Percentiles rank a stretch among this genome's conserved stretches.
phyloP scores from a whole-genome alignment of 495 filamentous ascomycete species.

The Tuber aestivum region DNA sequence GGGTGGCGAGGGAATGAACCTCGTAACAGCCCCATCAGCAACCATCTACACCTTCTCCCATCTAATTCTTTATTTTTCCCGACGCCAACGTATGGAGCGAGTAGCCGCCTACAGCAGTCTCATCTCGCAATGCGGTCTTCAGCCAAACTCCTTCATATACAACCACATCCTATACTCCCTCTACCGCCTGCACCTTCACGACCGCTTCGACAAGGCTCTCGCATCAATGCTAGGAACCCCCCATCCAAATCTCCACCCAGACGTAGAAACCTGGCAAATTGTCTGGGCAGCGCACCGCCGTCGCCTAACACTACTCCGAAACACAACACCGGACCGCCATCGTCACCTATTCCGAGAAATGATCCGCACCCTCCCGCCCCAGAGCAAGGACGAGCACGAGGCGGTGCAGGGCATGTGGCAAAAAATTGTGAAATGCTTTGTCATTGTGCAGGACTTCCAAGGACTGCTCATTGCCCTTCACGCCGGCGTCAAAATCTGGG shows the following conservation, averaged over 20 bases:
- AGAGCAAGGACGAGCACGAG: background rate
- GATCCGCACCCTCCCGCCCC: constrained; percentile 40
- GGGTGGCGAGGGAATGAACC: constrained; percentile 45
- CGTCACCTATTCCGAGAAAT: constrained; percentile 49
- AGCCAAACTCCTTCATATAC: constrained; percentile 56
- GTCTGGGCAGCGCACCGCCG: constrained; percentile 53
- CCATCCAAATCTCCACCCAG: constrained; percentile 45
- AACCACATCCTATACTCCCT: constrained; percentile 57
- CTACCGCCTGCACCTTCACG: constrained; percentile 52
- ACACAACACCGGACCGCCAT: constrained; percentile 17
- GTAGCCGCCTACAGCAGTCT: constrained; percentile 48
- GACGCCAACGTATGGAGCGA: constrained; percentile 49
- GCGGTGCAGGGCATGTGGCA: constrained; percentile 23
- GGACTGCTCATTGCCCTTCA: constrained; percentile 35
- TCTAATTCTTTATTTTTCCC: constrained; percentile 54
- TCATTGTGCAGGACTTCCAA: constrained; percentile 25
- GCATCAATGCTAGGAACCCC: constrained; percentile 32
- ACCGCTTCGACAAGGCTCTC: constrained; percentile 50
- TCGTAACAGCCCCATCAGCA: constrained; percentile 45
- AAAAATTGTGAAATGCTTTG: constrained; percentile 27
- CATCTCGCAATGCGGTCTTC: constrained; percentile 50
- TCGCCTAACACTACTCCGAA: constrained; percentile 43
- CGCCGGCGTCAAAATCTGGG: constrained; percentile 26
- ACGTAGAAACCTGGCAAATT: constrained; percentile 52
- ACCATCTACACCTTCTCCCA: constrained; percentile 60